Base-by-base conservation (phyloP, 495 filamentous ascomycete species). In the Hyaloscypha hepaticicola region DNA sequence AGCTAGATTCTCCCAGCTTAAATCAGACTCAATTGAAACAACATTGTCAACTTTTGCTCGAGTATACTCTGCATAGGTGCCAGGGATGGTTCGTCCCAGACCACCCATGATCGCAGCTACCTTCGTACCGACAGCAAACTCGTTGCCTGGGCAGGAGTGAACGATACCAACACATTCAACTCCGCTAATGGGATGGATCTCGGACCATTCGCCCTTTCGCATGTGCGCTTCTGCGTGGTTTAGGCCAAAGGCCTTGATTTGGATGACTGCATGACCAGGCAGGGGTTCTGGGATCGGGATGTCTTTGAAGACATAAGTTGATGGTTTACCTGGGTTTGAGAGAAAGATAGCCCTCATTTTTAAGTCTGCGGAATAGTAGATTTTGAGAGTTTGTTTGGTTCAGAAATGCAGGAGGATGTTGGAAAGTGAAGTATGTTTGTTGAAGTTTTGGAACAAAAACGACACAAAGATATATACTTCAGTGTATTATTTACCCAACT, bases 151-250 rank as follows among this genome's bases (percentile, higher is more conserved):
- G 59, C 76, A 81, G 26, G 69, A 63, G 3, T 68, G 70, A 22
- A 82, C 72, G 45, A 72, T 71, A 14, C 79, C 80, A 51, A 80
- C 79, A 65, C 79, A 82, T 65, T 83, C 80, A 27, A 81, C 66
- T 2, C 79, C 79, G 45, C 67, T 77, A 55, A 82, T 74, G 21
- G 76, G 76, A 53, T 73, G 75, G 65, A 69, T 77, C 53, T 80
- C 79, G 60, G 70, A 76, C 79, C 79, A 82, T 72, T 83, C 79
- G n/a, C 80, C 79, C 58, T 72, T 73, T 31, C 80, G 77, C 79
- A 81, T 79, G 70, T 80, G 77, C 74, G 78, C 79, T 66, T 83
- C 78, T n/a, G 79, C 79, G 68, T 80, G 77, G 63, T 83, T 81
- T 49, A 81, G 55, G 9, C 80, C 79, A 63, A 82, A 81, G 27